Evolutionary conservation across 2,329 filamentous ascomycete species (phyloP).

Genomic region (Cyclaneusma minus): DNA sequence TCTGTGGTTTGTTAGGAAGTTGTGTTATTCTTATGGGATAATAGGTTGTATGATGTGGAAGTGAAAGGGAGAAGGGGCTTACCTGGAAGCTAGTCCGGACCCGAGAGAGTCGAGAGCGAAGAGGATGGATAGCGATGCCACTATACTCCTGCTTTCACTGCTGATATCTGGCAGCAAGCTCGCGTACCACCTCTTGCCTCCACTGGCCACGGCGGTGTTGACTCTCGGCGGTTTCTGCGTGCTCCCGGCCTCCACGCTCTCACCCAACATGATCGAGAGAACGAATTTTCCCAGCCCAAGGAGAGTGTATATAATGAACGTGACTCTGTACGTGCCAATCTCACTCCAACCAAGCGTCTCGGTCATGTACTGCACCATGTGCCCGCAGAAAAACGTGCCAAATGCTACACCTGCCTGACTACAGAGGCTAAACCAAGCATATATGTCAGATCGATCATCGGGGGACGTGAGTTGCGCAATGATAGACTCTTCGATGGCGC

Average conservation of each 20-base stretch:
- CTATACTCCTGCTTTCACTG: constrained; percentile 32
- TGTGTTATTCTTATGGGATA: constrained; percentile 31
- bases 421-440: constrained; percentile 43
- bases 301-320: constrained; percentile 41
- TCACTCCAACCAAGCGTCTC: constrained; percentile 25
- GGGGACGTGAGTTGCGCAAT: constrained; percentile 37
- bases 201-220: constrained; percentile 5
- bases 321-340: constrained; percentile 31
- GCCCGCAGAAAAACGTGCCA: constrained; percentile 43
- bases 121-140: constrained; percentile 48
- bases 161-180: constrained; percentile 41
- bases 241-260: constrained; percentile 26
- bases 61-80: constrained; percentile 21
- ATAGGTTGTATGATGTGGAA: constrained; percentile 27
- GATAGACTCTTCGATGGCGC: constrained; percentile 44
- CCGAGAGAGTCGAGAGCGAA: constrained; percentile 56
- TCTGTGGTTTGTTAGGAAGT: constrained; percentile 26
- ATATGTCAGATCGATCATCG: constrained; percentile 34
- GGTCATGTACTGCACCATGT: constrained; percentile 36
- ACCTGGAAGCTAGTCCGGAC: constrained; percentile 51
- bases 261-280: constrained; percentile 32
- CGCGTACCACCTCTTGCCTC: constrained; percentile 8
- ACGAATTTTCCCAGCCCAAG: constrained; percentile 41
- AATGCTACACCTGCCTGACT: constrained; percentile 45
- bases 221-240: no score